Percentiles rank a stretch among this genome's conserved stretches.
Evolutionary conservation across 305 asterid genomes (phyloP).

Genomic region (Andrographis paniculata): DNA sequence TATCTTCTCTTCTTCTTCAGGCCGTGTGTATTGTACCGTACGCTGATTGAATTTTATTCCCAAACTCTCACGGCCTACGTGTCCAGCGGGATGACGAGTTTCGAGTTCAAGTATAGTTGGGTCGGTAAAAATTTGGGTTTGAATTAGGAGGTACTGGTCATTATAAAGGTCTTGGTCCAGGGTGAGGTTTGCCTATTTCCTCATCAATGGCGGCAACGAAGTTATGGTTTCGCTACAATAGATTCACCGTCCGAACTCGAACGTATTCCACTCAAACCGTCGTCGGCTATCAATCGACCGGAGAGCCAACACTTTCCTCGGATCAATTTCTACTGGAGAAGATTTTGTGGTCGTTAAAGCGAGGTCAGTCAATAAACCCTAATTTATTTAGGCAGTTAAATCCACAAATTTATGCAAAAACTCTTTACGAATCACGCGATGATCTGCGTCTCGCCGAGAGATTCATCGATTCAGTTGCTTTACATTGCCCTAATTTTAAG

Average conservation of each 20-base stretch:
- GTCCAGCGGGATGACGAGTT: no score
- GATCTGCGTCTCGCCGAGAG: constrained; percentile 38
- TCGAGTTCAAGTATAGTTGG: no score
- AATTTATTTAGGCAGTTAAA: constrained; percentile 31
- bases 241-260: constrained; percentile 8
- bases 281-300: constrained; percentile 6
- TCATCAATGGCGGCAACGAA: constrained; percentile 30
- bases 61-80: no score
- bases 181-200: constrained; percentile 6
- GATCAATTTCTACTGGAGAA: constrained; percentile 44
- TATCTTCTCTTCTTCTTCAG: no score
- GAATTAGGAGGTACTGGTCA: no score
- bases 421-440: constrained; percentile 37
- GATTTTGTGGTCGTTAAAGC: constrained; percentile 45
- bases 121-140: no score
- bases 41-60: no score
- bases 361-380: constrained; percentile 40
- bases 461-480: constrained; percentile 43
- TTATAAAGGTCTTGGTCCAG: no score
- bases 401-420: constrained; percentile 40
- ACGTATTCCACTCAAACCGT: constrained; percentile 16
- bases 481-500: constrained; percentile 44
- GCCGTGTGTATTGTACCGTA: no score
- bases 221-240: constrained; percentile 16
- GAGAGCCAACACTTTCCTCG: constrained; percentile 23